These are phyloP conservation scores for Yarrowia osloensis DNA, from an alignment of 805 yeast species.

Conservation along the genomic window DNA sequence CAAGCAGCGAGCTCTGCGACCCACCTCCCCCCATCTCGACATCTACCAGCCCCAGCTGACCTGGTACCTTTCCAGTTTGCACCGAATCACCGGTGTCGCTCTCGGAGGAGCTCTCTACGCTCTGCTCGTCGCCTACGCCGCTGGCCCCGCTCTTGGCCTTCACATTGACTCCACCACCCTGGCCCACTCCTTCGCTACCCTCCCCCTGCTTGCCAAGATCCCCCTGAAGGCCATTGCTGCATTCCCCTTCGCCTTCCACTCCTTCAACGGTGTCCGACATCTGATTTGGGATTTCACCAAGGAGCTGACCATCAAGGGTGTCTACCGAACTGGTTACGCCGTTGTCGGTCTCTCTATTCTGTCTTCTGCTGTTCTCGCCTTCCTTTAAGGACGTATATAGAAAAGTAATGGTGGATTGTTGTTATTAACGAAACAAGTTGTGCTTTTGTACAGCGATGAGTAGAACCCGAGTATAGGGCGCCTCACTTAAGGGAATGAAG, in stretches of 20 bases:
- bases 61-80: slow-evolving; percentile 74
- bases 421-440: neutral
- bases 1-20: slow-evolving; percentile 85
- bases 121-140: slow-evolving; percentile 73
- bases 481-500: too few species aligned
- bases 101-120: slow-evolving; percentile 79
- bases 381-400: slow-evolving; percentile 39
- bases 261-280: slow-evolving; percentile 88
- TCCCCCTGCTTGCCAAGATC: slow-evolving; percentile 65
- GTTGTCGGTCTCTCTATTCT: slow-evolving; percentile 66
- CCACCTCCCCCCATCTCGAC: slow-evolving; percentile 83
- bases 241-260: slow-evolving; percentile 85
- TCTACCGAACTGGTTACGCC: slow-evolving; percentile 85
- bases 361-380: slow-evolving; percentile 53
- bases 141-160: slow-evolving; percentile 63
- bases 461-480: too few species aligned
- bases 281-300: slow-evolving; percentile 88
- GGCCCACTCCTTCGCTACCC: slow-evolving; percentile 57
- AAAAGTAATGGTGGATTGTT: slow-evolving; percentile 22
- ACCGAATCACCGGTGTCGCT: slow-evolving; percentile 85
- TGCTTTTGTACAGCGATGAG: neutral
- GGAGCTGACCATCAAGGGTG: slow-evolving; percentile 80
- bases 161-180: slow-evolving; percentile 54
- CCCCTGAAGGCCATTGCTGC: slow-evolving; percentile 69
- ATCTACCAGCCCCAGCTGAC: slow-evolving; percentile 93